phyloP scores from a whole-genome alignment of 768 basidiomycete genomes.

The Psilocybe tampanensis region DNA sequence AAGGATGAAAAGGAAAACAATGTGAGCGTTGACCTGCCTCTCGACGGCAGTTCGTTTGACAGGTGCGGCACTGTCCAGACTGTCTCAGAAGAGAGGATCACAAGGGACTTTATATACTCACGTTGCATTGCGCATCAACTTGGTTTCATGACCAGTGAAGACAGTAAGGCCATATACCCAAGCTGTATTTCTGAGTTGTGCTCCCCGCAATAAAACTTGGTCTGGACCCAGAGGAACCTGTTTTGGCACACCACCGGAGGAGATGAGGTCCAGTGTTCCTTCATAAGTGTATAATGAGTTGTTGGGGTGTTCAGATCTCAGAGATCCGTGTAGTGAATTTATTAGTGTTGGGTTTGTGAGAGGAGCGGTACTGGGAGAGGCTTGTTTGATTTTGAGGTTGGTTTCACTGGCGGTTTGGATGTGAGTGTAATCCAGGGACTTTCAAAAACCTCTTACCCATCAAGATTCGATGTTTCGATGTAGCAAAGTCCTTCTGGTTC shows the following conservation, averaged over 20 bases:
- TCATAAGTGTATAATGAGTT: slow-evolving; percentile 97
- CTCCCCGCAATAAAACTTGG: slow-evolving; percentile 91
- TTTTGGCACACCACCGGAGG: slow-evolving; percentile 60
- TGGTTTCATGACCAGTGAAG: slow-evolving; percentile 98
- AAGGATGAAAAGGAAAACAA: slow-evolving; percentile 90
- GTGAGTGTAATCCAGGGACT: neutral
- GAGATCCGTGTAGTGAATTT: slow-evolving; percentile 71
- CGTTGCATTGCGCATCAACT: slow-evolving; percentile 98
- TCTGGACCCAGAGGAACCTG: slow-evolving; percentile 94
- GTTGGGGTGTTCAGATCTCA: slow-evolving; percentile 96
- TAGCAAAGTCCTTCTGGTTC: slow-evolving; percentile 98
- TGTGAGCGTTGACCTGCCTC: slow-evolving; percentile 93
- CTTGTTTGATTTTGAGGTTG: slow-evolving; percentile 98
- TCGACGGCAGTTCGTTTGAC: slow-evolving; percentile 98
- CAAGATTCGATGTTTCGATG: slow-evolving; percentile 96
- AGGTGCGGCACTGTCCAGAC: slow-evolving; percentile 76
- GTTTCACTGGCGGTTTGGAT: slow-evolving; percentile 67
- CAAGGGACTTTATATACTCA: slow-evolving; percentile 41
- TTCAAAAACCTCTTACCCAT: slow-evolving; percentile 63
- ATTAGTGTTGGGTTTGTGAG: slow-evolving; percentile 81
- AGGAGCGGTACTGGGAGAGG: slow-evolving; percentile 75
- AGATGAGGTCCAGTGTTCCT: slow-evolving; percentile 69
- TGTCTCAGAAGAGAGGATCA: neutral
- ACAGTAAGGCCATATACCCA: slow-evolving; percentile 96
- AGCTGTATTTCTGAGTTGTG: slow-evolving; percentile 93